Conservation (phyloP, 2,329 filamentous ascomycete genomes). For the Neofusicoccum cordaticola region DNA sequence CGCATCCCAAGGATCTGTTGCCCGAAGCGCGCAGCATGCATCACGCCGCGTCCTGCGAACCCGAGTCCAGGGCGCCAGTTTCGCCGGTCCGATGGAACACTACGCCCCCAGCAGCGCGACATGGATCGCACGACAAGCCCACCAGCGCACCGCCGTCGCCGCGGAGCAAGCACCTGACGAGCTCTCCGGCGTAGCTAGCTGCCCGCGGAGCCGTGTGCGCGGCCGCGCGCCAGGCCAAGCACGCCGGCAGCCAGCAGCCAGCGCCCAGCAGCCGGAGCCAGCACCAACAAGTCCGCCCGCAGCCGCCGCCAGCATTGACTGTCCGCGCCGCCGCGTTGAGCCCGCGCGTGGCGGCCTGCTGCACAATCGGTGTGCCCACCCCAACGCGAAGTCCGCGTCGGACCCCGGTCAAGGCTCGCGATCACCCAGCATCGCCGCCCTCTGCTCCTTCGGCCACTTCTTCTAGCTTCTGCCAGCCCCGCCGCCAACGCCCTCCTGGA, state of each 20-base stretch:
- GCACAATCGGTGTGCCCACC: not conserved
- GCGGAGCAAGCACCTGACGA: not conserved
- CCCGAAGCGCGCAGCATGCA: conserved; percentile 10
- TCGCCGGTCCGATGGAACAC: conserved; percentile 17
- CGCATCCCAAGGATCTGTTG: conserved; percentile 13
- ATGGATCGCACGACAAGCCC: conserved; percentile 14
- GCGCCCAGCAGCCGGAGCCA: not conserved
- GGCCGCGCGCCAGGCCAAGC: too few relatives aligned
- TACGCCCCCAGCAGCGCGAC: conserved; percentile 14
- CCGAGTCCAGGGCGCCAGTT: conserved; percentile 15
- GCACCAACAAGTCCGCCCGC: not conserved
- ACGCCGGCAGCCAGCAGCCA: not conserved
- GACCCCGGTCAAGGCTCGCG: conserved; percentile 11
- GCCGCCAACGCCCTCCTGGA: conserved; percentile 3
- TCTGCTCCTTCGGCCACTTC: conserved; percentile 15
- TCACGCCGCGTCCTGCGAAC: conserved; percentile 10
- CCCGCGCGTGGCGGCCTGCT: not conserved
- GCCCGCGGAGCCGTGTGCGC: too few relatives aligned
- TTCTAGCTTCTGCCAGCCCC: conserved; percentile 15
- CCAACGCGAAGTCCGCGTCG: not conserved
- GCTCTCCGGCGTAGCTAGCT: too few relatives aligned
- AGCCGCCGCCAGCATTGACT: not conserved
- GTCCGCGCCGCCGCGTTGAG: not conserved
- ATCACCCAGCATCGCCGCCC: conserved; percentile 13
- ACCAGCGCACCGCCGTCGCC: conserved; percentile 5